A percentile compares a stretch with the other conserved stretches of the same genome.
Conservation (phyloP, 31 red algal genomes). For the Endocladia muricata region DNA sequence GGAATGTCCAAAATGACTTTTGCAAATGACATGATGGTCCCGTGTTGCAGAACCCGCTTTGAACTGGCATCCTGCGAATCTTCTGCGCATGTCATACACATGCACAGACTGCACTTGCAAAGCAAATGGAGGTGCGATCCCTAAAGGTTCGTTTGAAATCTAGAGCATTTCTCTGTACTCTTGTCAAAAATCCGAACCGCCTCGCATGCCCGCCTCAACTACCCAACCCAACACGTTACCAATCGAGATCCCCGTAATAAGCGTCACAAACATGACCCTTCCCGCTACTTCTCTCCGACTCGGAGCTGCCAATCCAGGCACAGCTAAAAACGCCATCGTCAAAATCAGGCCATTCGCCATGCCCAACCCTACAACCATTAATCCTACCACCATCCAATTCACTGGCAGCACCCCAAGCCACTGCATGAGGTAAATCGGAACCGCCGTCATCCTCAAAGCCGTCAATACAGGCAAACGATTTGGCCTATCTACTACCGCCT, state of each 20-base stretch:
- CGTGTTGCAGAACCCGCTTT: no score
- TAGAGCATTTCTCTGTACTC: background rate
- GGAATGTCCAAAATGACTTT: no score
- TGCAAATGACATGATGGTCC: no score
- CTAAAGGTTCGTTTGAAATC: no score
- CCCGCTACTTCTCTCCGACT: constrained; percentile 29
- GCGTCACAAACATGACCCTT: constrained; percentile 57
- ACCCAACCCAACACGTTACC: constrained; percentile 44
- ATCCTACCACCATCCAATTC: background rate
- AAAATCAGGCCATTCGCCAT: constrained; percentile 45
- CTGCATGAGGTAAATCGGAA: constrained; percentile 29
- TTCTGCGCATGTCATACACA: no score
- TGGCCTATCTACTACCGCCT: constrained; percentile 15
- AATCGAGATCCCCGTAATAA: constrained; percentile 34
- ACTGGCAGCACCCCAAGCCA: constrained; percentile 11
- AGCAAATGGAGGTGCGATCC: no score
- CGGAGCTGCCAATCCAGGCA: constrained; percentile 5
- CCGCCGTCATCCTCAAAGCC: constrained; percentile 9
- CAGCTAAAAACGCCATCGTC: constrained; percentile 39
- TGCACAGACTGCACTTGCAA: no score
- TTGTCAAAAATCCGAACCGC: background rate
- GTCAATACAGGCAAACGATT: constrained; percentile 5
- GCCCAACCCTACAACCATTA: constrained; percentile 19
- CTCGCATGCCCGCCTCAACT: background rate
- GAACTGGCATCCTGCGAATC: no score